These are phyloP conservation scores for Candida sp. DNA, from an alignment of 1,139 yeast species.

Conservation along the genomic window DNA sequence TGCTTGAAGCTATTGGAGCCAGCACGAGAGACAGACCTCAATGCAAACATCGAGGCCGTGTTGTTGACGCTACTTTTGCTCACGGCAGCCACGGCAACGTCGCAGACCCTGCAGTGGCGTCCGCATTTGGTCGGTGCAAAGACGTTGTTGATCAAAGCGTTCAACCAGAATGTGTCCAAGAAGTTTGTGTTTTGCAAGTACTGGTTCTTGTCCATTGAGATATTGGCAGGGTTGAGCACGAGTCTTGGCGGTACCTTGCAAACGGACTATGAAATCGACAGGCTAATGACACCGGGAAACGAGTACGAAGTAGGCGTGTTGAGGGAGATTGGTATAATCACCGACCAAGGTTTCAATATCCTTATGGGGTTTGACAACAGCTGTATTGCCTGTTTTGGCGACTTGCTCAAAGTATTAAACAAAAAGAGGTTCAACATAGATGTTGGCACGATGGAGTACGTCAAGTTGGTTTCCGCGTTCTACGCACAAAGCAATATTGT, in stretches of 20 bases:
- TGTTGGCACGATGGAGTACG: conserved; percentile 17
- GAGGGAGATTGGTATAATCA: conserved; percentile 31
- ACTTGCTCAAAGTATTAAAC: conserved; percentile 51
- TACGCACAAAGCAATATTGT: conserved; percentile 17
- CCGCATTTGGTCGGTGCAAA: conserved; percentile 72
- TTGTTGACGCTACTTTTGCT: conserved; percentile 61
- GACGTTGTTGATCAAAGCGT: conserved; percentile 55
- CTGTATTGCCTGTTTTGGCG: conserved; percentile 48
- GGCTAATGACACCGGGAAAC: conserved; percentile 46
- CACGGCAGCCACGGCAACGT: conserved; percentile 67
- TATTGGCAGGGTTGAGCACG: conserved; percentile 64
- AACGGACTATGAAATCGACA: conserved; percentile 49
- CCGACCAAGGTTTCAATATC: conserved; percentile 54
- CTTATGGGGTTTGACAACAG: conserved; percentile 58
- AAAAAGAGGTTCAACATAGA: conserved; percentile 26
- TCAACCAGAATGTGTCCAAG: conserved; percentile 24
- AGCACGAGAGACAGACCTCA: conserved; percentile 29
- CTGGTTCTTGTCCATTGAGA: conserved; percentile 67
- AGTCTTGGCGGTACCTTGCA: conserved; percentile 63
- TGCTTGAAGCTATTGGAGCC: conserved; percentile 55
- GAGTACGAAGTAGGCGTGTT: conserved; percentile 38
- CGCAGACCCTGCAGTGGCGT: conserved; percentile 64
- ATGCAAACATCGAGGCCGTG: conserved; percentile 60
- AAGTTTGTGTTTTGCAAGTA: conserved; percentile 60
- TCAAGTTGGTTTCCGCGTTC: conserved; percentile 27